A percentile compares a stretch with the other conserved stretches of the same genome.
These are phyloP conservation scores for Cyberlindnera maritima DNA, from an alignment of 805 yeast genomes.

Conservation along the genomic window DNA sequence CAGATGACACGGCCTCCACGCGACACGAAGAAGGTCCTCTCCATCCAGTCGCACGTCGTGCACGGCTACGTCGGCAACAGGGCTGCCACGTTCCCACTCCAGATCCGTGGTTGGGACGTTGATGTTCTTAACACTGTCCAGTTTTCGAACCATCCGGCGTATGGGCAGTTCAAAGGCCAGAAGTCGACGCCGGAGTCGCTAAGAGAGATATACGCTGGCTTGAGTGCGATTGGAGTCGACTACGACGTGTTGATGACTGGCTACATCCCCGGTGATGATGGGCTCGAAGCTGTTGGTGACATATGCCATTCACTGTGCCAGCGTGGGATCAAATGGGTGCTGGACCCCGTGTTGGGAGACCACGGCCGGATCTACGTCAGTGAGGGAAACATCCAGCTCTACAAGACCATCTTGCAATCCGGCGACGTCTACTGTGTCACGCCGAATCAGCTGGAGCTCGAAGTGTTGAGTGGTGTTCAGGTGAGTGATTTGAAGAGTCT, in stretches of 20 bases:
- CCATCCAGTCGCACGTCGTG: slow-evolving; percentile 86
- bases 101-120: slow-evolving; percentile 87
- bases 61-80: slow-evolving; percentile 96
- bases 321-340: slow-evolving; percentile 48
- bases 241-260: slow-evolving; percentile 79
- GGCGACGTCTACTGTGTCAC: slow-evolving; percentile 52
- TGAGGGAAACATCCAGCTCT: slow-evolving; percentile 50
- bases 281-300: slow-evolving; percentile 47
- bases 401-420: slow-evolving; percentile 42
- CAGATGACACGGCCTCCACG: background rate
- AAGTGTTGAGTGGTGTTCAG: slow-evolving; percentile 47
- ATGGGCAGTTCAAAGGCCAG: slow-evolving; percentile 63
- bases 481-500: slow-evolving; percentile 39
- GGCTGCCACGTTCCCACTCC: slow-evolving; percentile 89
- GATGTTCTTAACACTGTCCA: slow-evolving; percentile 87
- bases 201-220: slow-evolving; percentile 50
- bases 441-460: slow-evolving; percentile 78
- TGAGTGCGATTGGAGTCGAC: slow-evolving; percentile 42
- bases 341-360: slow-evolving; percentile 94
- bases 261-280: slow-evolving; percentile 64
- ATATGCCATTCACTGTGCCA: slow-evolving; percentile 35
- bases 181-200: slow-evolving; percentile 46
- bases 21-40: slow-evolving; percentile 39
- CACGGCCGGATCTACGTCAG: slow-evolving; percentile 79
- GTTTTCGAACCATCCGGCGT: slow-evolving; percentile 91